Percentiles rank a stretch among this genome's conserved stretches.
Evolutionary conservation across 1,139 yeast species (phyloP).

Genomic region (Magnusiomyces paraingens): DNA sequence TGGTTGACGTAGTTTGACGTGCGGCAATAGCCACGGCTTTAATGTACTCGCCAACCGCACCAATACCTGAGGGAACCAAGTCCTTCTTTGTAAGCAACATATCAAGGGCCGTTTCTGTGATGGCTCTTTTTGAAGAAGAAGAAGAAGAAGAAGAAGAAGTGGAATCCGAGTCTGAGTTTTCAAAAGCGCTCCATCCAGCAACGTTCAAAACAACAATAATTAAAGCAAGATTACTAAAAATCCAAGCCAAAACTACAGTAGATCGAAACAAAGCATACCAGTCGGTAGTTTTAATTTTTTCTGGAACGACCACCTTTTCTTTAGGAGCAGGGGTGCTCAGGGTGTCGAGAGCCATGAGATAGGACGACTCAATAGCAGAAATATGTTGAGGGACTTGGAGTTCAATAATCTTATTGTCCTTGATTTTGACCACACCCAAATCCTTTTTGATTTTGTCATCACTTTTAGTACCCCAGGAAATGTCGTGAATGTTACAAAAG

Average conservation of each 20-base stretch:
- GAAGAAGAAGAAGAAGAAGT: constrained; percentile 5
- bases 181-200: constrained; percentile 44
- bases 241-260: constrained; percentile 73
- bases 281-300: constrained; percentile 39
- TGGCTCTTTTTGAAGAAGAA: neutral
- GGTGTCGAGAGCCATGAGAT: constrained; percentile 36
- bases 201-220: constrained; percentile 66
- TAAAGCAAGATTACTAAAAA: constrained; percentile 59
- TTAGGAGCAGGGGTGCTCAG: constrained; percentile 25
- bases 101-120: constrained; percentile 9
- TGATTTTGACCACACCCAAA: constrained; percentile 61
- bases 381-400: constrained; percentile 60
- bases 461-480: constrained; percentile 86
- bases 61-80: neutral
- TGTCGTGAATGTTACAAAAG: constrained; percentile 79
- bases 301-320: constrained; percentile 20
- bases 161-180: constrained; percentile 21
- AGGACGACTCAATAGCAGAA: constrained; percentile 56
- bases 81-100: neutral
- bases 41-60: neutral
- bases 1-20: constrained; percentile 9
- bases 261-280: constrained; percentile 75
- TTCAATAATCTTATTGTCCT: constrained; percentile 49
- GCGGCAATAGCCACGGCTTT: constrained; percentile 7
- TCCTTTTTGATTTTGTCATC: constrained; percentile 53